Conservation (phyloP, 257 asterid genomes). For the Cordia subcordata region DNA sequence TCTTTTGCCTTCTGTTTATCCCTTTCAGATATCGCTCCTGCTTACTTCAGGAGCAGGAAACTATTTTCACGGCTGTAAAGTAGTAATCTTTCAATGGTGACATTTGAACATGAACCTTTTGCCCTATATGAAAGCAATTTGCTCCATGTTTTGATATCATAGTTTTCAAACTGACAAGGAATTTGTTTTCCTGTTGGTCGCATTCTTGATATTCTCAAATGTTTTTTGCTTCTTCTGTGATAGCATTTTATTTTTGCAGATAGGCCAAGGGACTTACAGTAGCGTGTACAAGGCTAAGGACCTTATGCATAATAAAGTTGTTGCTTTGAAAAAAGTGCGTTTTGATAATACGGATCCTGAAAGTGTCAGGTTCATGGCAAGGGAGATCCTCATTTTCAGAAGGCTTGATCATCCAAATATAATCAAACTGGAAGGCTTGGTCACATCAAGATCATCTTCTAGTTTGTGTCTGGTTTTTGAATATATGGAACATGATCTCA, state of each 20-base stretch:
- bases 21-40: too few relatives aligned
- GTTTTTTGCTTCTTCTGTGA: conserved; percentile 38
- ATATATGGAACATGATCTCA: conserved; percentile 93
- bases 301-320: conserved; percentile 44
- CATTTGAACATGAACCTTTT: too few relatives aligned
- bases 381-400: conserved; percentile 82
- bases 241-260: conserved; percentile 57
- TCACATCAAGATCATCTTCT: conserved; percentile 64
- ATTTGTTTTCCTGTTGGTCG: conserved; percentile 2
- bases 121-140: too few relatives aligned
- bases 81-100: too few relatives aligned
- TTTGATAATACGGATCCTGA: conserved; percentile 86
- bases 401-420: conserved; percentile 88
- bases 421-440: conserved; percentile 78
- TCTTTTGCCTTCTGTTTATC: too few relatives aligned
- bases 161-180: background rate
- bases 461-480: conserved; percentile 86
- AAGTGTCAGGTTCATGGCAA: conserved; percentile 91
- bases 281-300: conserved; percentile 86
- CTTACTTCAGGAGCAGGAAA: too few relatives aligned
- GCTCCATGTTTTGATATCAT: too few relatives aligned
- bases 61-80: too few relatives aligned
- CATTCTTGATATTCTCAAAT: conserved; percentile 10
- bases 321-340: conserved; percentile 87
- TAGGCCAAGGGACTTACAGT: conserved; percentile 97